phyloP scores from a whole-genome alignment of 768 basidiomycete species.

The Hydnomerulius pinastri region DNA sequence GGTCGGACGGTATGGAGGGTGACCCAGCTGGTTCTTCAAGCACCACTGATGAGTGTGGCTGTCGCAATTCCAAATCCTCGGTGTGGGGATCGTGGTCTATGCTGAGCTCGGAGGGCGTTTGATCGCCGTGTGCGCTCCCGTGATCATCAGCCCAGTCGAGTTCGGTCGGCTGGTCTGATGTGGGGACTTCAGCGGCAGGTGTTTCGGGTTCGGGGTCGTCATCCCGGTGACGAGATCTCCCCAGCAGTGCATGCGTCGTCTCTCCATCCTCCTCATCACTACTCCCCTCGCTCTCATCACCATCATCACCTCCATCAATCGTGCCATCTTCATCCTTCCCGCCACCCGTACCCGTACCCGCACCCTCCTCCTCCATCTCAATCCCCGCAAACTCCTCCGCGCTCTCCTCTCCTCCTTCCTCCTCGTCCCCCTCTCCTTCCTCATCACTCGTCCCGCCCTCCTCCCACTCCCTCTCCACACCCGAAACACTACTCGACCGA shows the following conservation, averaged over 20 bases:
- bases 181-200: not conserved
- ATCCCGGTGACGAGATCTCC: constrained; percentile 6
- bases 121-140: not conserved
- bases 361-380: constrained; percentile 16
- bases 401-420: constrained; percentile 27
- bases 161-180: too few species aligned
- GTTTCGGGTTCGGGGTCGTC: not conserved
- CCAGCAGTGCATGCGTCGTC: constrained; percentile 29
- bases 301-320: constrained; percentile 22
- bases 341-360: not conserved
- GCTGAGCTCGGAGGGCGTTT: constrained; percentile 13
- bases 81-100: constrained; percentile 3
- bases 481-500: constrained; percentile 55
- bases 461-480: constrained; percentile 22
- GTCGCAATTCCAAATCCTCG: too few species aligned
- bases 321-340: constrained; percentile 2
- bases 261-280: constrained; percentile 37
- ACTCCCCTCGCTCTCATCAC: constrained; percentile 41
- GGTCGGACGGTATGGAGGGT: constrained; percentile 27
- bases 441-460: constrained; percentile 22
- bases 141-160: constrained; percentile 2
- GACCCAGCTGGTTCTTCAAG: constrained; percentile 20
- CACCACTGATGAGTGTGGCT: not conserved
- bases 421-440: constrained; percentile 23
- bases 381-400: constrained; percentile 43